Base-by-base conservation (phyloP, 345 rosid genomes). In the Eucalyptus regnans region DNA sequence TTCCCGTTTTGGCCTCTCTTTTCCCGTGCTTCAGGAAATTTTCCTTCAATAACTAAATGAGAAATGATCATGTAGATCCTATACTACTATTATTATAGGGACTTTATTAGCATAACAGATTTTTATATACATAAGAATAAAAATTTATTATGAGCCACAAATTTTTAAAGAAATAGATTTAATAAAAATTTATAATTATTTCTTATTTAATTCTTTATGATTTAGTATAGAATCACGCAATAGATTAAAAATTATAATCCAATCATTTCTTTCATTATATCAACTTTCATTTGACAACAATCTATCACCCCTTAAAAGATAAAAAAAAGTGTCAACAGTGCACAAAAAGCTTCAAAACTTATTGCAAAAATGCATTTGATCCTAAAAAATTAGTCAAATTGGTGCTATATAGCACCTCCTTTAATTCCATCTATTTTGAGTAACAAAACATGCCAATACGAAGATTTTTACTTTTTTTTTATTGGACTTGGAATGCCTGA, bases 91-190 rank as follows among this genome's bases (percentile, higher is more conserved):
- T 60, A 60, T 27, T 52, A 52, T 52, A 52, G 2, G 25, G 1
- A 52, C 20, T 52, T 52, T 20, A 52, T 52, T 52, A 52, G 5
- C 25, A 20, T 52, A 52, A 52, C 4, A 20, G 25, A 7, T 52
- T 52, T 20, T 20, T 2, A 20, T 2, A 52, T 52, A 52, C 20
- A 20, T 52, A 52, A 52, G 0, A 52, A 52, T 18, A 52, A 52
- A 52, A 52, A 52, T 7, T 52, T 52, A 52, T 52, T 8, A 0
- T 52, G 3, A 52, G 3, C 1, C 23, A 52, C 8, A 52, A 52
- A 52, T 52, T 18, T 9, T 52, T 52, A 0, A 52, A 0, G 1
- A 52, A 18, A 4, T 17, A 3, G 0, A 2, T 18, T 52, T 2
- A 18, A 52, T 52, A 52, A 52, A 7, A 52, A 52, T 52, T 52